A percentile compares a stretch with the other conserved stretches of the same genome.
Evolutionary conservation across 2,329 filamentous ascomycete genomes (phyloP).

Genomic region (Drechmeria coniospora): DNA sequence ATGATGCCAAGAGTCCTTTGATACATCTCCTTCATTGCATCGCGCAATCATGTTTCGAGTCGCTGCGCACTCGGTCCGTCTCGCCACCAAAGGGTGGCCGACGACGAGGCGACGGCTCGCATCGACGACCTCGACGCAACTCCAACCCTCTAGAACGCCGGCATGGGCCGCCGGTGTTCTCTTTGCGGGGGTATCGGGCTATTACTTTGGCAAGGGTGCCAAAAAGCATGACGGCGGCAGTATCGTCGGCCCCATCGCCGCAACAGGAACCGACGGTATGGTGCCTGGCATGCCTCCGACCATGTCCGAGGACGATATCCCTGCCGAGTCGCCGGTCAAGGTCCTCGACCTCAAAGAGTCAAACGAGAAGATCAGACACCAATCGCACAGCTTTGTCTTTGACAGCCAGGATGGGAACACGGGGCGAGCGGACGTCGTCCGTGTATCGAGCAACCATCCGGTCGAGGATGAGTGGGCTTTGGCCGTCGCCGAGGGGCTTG

Average conservation of each 20-base stretch:
- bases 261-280: background rate
- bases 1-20: too few relatives aligned
- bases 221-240: background rate
- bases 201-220: background rate
- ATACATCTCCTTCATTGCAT: too few relatives aligned
- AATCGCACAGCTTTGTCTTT: conserved; percentile 15
- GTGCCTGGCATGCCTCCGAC: conserved; percentile 1
- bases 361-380: conserved; percentile 15
- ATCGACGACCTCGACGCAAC: background rate
- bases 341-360: conserved; percentile 12
- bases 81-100: too few relatives aligned
- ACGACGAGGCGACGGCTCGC: too few relatives aligned
- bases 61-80: too few relatives aligned
- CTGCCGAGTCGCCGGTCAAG: conserved; percentile 13
- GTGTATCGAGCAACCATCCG: conserved; percentile 19
- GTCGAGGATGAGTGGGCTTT: conserved; percentile 21
- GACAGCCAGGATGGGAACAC: conserved; percentile 12
- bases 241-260: background rate
- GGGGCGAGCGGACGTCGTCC: conserved; percentile 14
- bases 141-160: background rate
- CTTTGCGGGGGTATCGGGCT: background rate
- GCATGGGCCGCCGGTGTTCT: background rate
- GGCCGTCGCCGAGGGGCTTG: conserved; percentile 15
- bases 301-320: conserved; percentile 9
- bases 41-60: too few relatives aligned